Evolutionary conservation across 768 basidiomycete species (phyloP), one percentile per base, ranked within the genome.

Genomic region (Paxillus ammoniavirescens): DNA sequence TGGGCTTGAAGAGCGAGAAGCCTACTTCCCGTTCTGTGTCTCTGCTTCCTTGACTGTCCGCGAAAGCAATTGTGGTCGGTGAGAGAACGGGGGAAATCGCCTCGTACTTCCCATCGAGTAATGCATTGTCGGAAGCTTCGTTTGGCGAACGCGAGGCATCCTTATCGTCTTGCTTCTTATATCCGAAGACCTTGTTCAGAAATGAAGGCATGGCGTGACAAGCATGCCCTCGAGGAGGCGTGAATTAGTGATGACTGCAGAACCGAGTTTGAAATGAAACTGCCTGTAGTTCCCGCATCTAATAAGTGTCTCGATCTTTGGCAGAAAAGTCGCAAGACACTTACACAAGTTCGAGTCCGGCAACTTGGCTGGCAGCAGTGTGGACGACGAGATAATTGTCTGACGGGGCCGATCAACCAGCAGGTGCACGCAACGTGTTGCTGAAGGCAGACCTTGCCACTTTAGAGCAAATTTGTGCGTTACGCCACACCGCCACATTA

Each of bases 71-170:
- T 8, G 62, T 50, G 8, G 75, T 63, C 5, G 77, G 75, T 3
- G 75, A 78, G 17, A 68, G 46, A 21, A 57, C 52, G 2, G 83
- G 81, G 5, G 82, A 82, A 17, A 89, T 77, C 8, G 82, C 81
- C 67, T 89, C 88, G 62, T 87, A 90, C 66, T 84, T 87, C 52
- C 87, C 89, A 51, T 86, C 88, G 3, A 91, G 77, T 48, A 88
- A 71, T 13, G 81, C 75, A 18, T 69, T 64, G 49, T 75, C 74
- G 10, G 75, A 73, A 30, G 60, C 37, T 15, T 70, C 71, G 23
- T 73, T 71, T 38, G 72, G 60, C 21, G 70, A 65, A 23, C 50
- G 66, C 14, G 52, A 17, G 2, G 46, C 8, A 31, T 77, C 73
- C 61, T 77, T 78, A 55, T 80, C 81, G 61, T 84, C 84, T 28